A percentile compares a stretch with the other conserved stretches of the same genome.
Evolutionary conservation across 2,329 filamentous ascomycete genomes (phyloP).

Genomic region (Aureobasidium leucospermi): DNA sequence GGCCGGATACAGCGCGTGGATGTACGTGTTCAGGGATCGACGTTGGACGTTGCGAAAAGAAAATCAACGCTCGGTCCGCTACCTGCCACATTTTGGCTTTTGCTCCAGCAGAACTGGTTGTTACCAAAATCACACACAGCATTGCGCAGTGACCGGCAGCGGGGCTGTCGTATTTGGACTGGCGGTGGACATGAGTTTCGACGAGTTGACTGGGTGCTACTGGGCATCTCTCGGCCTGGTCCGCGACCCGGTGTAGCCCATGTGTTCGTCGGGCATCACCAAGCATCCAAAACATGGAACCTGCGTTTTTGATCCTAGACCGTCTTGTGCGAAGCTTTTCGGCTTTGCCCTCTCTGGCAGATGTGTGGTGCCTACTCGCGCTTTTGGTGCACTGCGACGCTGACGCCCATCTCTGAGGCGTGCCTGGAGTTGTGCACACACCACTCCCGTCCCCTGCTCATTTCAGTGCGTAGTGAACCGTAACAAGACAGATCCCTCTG

Average conservation of each 20-base stretch:
- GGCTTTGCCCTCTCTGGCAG: conserved; percentile 1
- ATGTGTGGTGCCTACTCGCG: conserved; percentile 5
- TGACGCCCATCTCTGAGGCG: conserved; percentile 9
- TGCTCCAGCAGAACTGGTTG: conserved; percentile 7
- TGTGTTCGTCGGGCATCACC: conserved; percentile 10
- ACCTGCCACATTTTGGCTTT: conserved; percentile 5
- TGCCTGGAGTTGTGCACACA: conserved; percentile 13
- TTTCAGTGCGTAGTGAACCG: conserved; percentile 11
- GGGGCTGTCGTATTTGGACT: not conserved
- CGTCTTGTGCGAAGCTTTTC: conserved; percentile 6
- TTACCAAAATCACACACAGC: not conserved
- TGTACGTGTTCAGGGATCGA: conserved; percentile 7
- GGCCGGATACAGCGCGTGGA: not conserved
- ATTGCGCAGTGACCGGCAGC: not conserved
- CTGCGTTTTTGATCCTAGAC: conserved; percentile 9
- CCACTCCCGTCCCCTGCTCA: conserved; percentile 13
- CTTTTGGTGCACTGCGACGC: conserved; percentile 6
- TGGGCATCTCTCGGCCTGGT: conserved; percentile 9
- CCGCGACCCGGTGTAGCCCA: conserved; percentile 1
- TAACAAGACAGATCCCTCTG: conserved; percentile 12
- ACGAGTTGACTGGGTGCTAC: not conserved
- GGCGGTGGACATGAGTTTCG: conserved; percentile 1
- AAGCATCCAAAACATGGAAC: conserved; percentile 8
- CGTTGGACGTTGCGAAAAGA: conserved; percentile 13
- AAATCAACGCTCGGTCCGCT: conserved; percentile 3